Base-by-base conservation (phyloP, 176 grass and related monocot species). In the Rhipidocladum racemiflorum region DNA sequence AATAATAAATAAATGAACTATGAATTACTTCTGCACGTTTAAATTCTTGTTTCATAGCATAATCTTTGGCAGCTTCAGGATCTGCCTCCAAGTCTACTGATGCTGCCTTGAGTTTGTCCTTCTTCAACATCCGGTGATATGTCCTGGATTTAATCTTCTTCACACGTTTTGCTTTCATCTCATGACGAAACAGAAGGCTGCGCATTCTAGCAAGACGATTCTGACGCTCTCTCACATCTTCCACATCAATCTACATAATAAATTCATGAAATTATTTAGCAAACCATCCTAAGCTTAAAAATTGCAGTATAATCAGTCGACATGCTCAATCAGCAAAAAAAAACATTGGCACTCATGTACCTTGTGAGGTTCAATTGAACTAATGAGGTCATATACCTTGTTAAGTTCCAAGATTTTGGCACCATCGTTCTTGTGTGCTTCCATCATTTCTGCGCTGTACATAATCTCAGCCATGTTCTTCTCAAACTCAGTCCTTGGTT, bases 91-190 rank as follows among this genome's bases (percentile, higher is more conserved):
- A 49, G 73, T 93, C 90, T 84, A 83, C 71, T 68, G 88, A 83
- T 82, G 76, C 78, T 74, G 50, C 84, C 75, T 99, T 95, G 57
- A 83, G 32, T 84, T 66, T 93, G 32, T 93, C 91, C 79, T 93
- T 95, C 83, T 99, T 99, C 70, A 95, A 70, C 87, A 99, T 88
- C 59, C 93, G 83, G 61, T 99, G 96, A 72, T 88, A 99, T 79
- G 96, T 95, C 85, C 90, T 99, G 76, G 96, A 99, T 77, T 95
- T 99, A 28, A 99, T 99, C 71, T 95, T 99, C 73, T 95, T 99
- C 75, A 99, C 83, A 65, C 88, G 89, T 68, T 99, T 99, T 75
- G 91, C 87, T 88, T 99, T 99, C 72, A 90, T 82, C 83, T 99
- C 96, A 55, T 99, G 96, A 76, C 79, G 79, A 65, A 99, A 99